phyloP scores from a whole-genome alignment of 2,329 filamentous ascomycete genomes.

The Graphilbum sp. region DNA sequence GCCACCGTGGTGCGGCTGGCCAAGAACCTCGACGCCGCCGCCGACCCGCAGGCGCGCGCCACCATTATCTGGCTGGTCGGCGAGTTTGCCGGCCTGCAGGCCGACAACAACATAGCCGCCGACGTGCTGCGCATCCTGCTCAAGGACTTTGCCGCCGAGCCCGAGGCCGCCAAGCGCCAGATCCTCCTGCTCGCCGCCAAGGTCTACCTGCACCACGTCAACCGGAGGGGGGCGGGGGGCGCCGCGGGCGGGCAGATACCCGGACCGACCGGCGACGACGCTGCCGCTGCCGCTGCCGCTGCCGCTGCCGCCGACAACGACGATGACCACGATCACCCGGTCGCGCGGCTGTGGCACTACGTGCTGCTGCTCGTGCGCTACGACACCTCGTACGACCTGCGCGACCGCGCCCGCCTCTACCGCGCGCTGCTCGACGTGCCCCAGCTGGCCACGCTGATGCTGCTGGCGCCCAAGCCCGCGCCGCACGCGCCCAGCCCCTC shows the following conservation, averaged over 20 bases:
- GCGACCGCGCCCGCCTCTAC: conserved; percentile 80
- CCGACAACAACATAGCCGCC: conserved; percentile 19
- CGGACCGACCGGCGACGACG: too few species aligned
- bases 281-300: too few species aligned
- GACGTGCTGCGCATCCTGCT: conserved; percentile 1
- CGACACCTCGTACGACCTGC: conserved; percentile 86
- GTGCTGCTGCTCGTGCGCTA: conserved; percentile 74
- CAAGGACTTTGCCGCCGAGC: conserved; percentile 70
- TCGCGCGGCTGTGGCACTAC: conserved; percentile 70
- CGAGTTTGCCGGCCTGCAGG: conserved; percentile 69
- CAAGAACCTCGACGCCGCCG: conserved; percentile 78
- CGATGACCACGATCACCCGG: conserved; percentile 43
- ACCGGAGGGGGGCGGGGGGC: conserved; percentile 33
- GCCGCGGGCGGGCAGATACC: too few species aligned
- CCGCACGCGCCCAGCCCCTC: conserved; percentile 83
- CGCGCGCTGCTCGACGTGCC: conserved; percentile 67
- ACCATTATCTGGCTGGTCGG: conserved; percentile 97
- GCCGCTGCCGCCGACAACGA: too few species aligned
- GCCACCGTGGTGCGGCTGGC: conserved; percentile 79
- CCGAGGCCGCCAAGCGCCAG: conserved; percentile 74
- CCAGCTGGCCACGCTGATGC: conserved; percentile 76
- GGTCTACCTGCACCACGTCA: conserved; percentile 81
- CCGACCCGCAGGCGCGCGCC: conserved; percentile 73
- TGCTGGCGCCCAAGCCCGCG: conserved; percentile 86
- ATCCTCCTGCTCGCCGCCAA: conserved; percentile 91